These are phyloP conservation scores for Alternaria sp. DNA, from an alignment of 2,329 filamentous ascomycete genomes.

Conservation along the genomic window DNA sequence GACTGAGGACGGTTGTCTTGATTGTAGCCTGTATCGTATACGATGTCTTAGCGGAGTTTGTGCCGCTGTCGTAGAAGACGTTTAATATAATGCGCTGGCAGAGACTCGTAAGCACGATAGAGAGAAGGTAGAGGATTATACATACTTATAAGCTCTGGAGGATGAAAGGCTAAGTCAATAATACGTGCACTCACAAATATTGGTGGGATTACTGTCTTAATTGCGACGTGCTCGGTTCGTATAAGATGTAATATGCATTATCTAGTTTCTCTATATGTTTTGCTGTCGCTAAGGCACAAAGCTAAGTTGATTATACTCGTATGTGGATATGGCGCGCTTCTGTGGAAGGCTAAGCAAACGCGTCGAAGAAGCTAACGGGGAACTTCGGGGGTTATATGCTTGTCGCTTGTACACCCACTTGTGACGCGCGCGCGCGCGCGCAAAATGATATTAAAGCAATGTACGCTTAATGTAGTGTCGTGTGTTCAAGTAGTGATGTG, in stretches of 20 bases:
- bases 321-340: not conserved
- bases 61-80: not conserved
- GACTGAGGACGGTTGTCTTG: not conserved
- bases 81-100: not conserved
- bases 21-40: not conserved
- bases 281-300: not conserved
- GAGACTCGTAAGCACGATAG: slow-evolving; percentile 3
- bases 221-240: slow-evolving; percentile 2
- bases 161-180: not conserved
- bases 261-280: not conserved
- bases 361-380: not conserved
- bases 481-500: not conserved
- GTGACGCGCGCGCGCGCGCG: not conserved
- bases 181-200: not conserved
- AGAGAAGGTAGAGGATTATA: not conserved
- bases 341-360: not conserved
- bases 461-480: not conserved
- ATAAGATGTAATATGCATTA: not conserved
- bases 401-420: not conserved
- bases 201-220: not conserved
- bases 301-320: not conserved
- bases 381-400: not conserved
- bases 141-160: not conserved
- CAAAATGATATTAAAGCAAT: not conserved
- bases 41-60: not conserved